These are phyloP conservation scores for Ramularia endophylla DNA, from an alignment of 2,329 filamentous ascomycete genomes.

Conservation along the genomic window DNA sequence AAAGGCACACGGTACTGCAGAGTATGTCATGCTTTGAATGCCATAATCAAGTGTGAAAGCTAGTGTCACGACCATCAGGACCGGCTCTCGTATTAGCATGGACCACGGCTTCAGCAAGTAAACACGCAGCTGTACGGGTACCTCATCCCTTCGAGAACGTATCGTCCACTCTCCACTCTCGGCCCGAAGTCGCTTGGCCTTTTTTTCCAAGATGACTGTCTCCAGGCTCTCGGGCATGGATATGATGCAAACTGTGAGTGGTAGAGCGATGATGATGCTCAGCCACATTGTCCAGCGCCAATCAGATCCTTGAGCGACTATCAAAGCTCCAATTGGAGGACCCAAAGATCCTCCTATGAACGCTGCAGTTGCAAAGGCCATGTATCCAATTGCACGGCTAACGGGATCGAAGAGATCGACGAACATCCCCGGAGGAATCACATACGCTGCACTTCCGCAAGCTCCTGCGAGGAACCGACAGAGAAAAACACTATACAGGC, in stretches of 20 bases:
- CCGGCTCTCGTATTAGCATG: slow-evolving; percentile 12
- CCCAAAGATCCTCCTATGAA: no score
- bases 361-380: slow-evolving; percentile 11
- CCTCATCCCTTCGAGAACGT: slow-evolving; percentile 7
- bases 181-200: no score
- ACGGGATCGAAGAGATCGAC: slow-evolving; percentile 13
- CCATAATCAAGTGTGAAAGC: slow-evolving; percentile 31
- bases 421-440: slow-evolving; percentile 41
- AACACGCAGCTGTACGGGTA: slow-evolving; percentile 3
- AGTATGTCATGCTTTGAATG: slow-evolving; percentile 29
- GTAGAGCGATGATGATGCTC: no score
- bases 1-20: slow-evolving; percentile 10
- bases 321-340: no score
- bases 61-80: slow-evolving; percentile 13
- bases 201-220: no score
- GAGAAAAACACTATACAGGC: slow-evolving; percentile 48
- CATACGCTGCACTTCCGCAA: slow-evolving; percentile 45
- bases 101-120: slow-evolving; percentile 12
- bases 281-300: no score
- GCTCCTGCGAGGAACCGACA: slow-evolving; percentile 49
- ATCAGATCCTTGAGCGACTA: no score
- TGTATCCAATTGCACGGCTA: slow-evolving; percentile 10
- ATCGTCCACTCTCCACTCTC: no score
- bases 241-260: no score
- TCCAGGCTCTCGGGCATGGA: no score